Evolutionary conservation across 306 rosid genomes (phyloP), one percentile per base, ranked within the genome.

Genomic region (Dryas drummondii): DNA sequence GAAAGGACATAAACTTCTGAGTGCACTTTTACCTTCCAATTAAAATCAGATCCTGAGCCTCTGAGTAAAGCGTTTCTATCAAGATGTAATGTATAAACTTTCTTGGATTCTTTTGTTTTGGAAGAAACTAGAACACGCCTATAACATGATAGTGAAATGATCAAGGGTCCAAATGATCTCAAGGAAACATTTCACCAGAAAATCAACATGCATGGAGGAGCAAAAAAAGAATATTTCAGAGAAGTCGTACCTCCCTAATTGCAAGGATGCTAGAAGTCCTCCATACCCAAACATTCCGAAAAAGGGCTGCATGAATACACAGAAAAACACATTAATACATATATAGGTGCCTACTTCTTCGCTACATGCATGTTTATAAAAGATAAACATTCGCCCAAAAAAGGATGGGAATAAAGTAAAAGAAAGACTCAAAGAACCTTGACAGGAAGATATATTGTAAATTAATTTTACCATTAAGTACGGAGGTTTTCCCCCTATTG

Each of bases 201-300:
- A 12, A 9, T 47, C 53, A 48, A 71, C 40, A 4, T 16, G 0
- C 13, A 32, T 45, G 6, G 27, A 37, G 15, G 15, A 70, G 44
- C 10, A 60, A 14, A 6, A 45, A 7, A 27, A 59, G 32, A 42
- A 12, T 61, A 22, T 47, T 14, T 37, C 40, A 40, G 42, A 58
- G 57, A 70, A 50, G 32, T 13, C 73, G 41, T 83, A 89, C 91
- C 85, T 75, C 76, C 94, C 94, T 54, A 89, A 54, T 67, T 89
- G 86, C 94, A 89, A 87, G 17, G 88, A 87, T 19, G 94, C 91
- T 58, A 76, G 45, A 48, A 91, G 83, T 78, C 91, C 94, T 22
- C 94, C 94, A 48, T 80, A 87, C 71, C 94, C 94, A 82, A 82
- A 89, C 91, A 89, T 80, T 54, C 91, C 94, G 85, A 89, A 87